These are phyloP conservation scores for Triticum dicoccoides DNA, from an alignment of 176 grass and related monocot species.

Conservation along the genomic window DNA sequence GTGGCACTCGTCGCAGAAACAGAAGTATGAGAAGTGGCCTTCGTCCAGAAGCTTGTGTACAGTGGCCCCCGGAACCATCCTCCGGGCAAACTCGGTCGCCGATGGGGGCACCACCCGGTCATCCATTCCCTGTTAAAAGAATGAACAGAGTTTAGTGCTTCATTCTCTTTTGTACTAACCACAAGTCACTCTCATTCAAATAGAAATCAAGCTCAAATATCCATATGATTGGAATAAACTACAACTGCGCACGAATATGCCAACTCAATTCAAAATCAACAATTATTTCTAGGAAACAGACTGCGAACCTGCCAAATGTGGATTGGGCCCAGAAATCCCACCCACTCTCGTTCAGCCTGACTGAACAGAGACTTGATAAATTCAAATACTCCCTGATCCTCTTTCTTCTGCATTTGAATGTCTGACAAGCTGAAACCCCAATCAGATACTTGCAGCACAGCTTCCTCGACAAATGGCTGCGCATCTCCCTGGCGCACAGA, in stretches of 20 bases:
- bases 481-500: conserved; percentile 75
- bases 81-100: conserved; percentile 61
- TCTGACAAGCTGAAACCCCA: conserved; percentile 94
- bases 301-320: conserved; percentile 92
- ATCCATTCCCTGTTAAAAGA: conserved; percentile 76
- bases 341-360: conserved; percentile 71
- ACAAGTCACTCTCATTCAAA: not conserved
- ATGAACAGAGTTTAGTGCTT: not conserved
- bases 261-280: not conserved
- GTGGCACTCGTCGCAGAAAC: conserved; percentile 89
- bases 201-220: not conserved
- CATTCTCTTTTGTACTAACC: not conserved
- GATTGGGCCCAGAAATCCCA: conserved; percentile 93
- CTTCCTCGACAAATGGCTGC: conserved; percentile 81
- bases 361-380: conserved; percentile 69
- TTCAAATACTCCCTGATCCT: conserved; percentile 53
- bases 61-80: conserved; percentile 74
- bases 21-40: conserved; percentile 98
- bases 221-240: conserved; percentile 5
- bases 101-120: conserved; percentile 77
- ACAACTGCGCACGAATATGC: not conserved
- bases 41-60: conserved; percentile 74
- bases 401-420: conserved; percentile 86
- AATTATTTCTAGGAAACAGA: not conserved
- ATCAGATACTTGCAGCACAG: conserved; percentile 82